Base-by-base conservation (phyloP, 75 land plant species). In the Cryptomeria japonica region DNA sequence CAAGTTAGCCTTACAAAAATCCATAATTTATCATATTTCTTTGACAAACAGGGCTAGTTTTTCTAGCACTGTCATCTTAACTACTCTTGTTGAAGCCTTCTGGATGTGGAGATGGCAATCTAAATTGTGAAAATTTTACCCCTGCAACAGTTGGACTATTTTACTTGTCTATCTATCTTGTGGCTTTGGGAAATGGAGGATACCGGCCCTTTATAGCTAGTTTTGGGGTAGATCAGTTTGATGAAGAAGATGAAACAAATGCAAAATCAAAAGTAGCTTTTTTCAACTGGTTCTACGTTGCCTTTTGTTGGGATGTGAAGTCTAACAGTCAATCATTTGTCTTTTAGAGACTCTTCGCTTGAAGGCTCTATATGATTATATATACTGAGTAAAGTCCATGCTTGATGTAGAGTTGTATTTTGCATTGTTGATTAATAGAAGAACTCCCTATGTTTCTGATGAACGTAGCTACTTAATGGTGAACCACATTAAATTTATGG, bases 191-290 rank as follows among this genome's bases (percentile, higher is more conserved):
- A 37, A 79, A 56, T 37, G 89, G 90, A 32, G 90, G 86, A 36
- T 83, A 58, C 55, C 55, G 85, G 84, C 91, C 91, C 4, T 89
- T 75, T 25, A 75, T 89, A 25, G 68, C 85, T 1, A 82, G 89
- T 7, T 75, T 90, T 15, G 91, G 91, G 28, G 89, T 89, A 34
- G 91, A 88, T 44, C 91, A 88, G 70, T 90, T 90, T 41, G 89
- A 88, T 37, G 85, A 68, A 38, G 86, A 89, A 73, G 73, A 46
- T 31, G 34, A 18, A 37, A 38, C 19, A 78, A 44, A 78, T 19
- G 72, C n/a, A 38, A 14, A 6, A 13, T 31, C 19, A 47, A 88
- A 75, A 39, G 64, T 68, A 5, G n/a, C 83, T 6, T 90, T 88
- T 55, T 84, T 88, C 49, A 90, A 84, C 73, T 85, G 84, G 78